phyloP scores from a whole-genome alignment of 192 early-diverging fungal genomes.

The Backusella circina region DNA sequence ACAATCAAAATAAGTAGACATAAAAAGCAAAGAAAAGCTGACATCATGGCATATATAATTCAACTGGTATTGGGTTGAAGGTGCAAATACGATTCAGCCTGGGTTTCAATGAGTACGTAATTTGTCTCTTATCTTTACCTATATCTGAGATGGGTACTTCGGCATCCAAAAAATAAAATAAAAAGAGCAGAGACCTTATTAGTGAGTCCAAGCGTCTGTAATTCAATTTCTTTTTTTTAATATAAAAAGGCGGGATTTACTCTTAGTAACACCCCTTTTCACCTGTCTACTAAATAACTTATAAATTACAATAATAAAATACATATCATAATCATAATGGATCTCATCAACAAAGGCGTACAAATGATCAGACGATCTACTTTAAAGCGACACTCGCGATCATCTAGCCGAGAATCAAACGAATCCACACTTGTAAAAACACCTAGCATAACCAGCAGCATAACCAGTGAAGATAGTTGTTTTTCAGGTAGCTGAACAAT shows the following conservation, averaged over 20 bases:
- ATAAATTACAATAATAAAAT: neutral
- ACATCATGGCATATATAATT: neutral
- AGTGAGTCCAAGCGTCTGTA: neutral
- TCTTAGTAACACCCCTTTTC: neutral
- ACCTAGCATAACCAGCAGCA: conserved; percentile 19
- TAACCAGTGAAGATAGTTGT: conserved; percentile 3
- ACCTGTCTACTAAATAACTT: neutral
- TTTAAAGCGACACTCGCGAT: neutral
- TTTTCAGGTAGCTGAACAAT: conserved; percentile 7
- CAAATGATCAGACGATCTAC: neutral
- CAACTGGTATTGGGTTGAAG: neutral
- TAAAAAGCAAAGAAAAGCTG: neutral
- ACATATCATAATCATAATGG: conserved; percentile 12
- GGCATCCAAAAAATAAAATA: neutral
- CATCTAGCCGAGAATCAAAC: neutral
- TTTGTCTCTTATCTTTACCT: neutral
- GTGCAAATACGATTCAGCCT: neutral
- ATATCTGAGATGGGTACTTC: neutral
- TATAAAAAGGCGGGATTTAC: conserved; percentile 1
- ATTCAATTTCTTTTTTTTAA: neutral
- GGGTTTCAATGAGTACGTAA: conserved; percentile 4
- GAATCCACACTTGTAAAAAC: neutral
- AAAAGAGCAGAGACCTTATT: neutral
- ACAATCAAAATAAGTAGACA: neutral
- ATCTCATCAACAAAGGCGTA: conserved; percentile 20